These are phyloP conservation scores for Peronospora farinosa DNA, from an alignment of 352 stramenopile species.

Conservation along the genomic window DNA sequence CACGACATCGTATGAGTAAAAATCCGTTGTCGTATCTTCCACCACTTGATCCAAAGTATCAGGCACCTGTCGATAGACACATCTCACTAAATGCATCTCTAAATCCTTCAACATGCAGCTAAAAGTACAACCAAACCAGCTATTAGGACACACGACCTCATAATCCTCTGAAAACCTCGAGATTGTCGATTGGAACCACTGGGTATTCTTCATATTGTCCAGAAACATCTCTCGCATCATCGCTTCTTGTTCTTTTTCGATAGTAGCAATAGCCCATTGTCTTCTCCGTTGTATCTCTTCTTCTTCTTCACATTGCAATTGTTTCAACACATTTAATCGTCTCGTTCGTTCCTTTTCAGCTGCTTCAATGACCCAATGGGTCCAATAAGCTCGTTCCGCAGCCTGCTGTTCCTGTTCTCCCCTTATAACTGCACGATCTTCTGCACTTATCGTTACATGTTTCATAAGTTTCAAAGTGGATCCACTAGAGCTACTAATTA, in stretches of 20 bases:
- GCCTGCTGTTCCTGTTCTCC: slow-evolving; percentile 26
- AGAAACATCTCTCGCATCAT: slow-evolving; percentile 82
- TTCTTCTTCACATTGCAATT: slow-evolving; percentile 73
- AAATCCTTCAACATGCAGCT: slow-evolving; percentile 81
- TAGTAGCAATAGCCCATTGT: slow-evolving; percentile 68
- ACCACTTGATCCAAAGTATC: slow-evolving; percentile 62
- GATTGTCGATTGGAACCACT: slow-evolving; percentile 85
- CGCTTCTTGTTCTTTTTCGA: slow-evolving; percentile 76
- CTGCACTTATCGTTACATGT: slow-evolving; percentile 2
- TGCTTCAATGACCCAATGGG: slow-evolving; percentile 70
- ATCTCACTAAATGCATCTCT: slow-evolving; percentile 57
- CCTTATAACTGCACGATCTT: slow-evolving; percentile 10
- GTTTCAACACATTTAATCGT: slow-evolving; percentile 54
- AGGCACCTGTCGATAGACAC: slow-evolving; percentile 69
- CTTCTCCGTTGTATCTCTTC: slow-evolving; percentile 55
- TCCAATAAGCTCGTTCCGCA: slow-evolving; percentile 69
- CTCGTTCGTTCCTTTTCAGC: slow-evolving; percentile 70
- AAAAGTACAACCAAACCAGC: slow-evolving; percentile 81
- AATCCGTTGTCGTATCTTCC: slow-evolving; percentile 51
- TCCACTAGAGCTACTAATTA: background rate
- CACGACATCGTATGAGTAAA: slow-evolving; percentile 80
- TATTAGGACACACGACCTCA: slow-evolving; percentile 81
- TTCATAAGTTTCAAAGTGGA: slow-evolving; percentile 2
- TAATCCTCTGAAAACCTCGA: slow-evolving; percentile 73
- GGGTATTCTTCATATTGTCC: slow-evolving; percentile 86